Percentiles rank a stretch among this genome's conserved stretches.
phyloP scores from a whole-genome alignment of 176 grass and related monocot genomes.

The Aegilops speltoides region DNA sequence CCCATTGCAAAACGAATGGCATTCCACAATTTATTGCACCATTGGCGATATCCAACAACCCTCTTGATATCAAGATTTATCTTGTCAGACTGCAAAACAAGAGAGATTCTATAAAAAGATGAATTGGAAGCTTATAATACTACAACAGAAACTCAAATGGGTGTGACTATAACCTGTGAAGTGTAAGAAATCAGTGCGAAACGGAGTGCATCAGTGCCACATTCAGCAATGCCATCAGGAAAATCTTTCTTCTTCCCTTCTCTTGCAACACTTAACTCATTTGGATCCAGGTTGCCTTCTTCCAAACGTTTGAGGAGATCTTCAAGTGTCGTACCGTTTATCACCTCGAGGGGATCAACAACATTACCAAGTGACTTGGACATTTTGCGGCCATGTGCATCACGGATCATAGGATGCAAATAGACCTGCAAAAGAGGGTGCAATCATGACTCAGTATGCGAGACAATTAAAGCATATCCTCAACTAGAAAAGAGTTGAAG shows the following conservation, averaged over 20 bases:
- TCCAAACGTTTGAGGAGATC: conserved; percentile 73
- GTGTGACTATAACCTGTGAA: conserved; percentile 56
- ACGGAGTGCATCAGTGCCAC: conserved; percentile 82
- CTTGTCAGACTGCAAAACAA: conserved; percentile 60
- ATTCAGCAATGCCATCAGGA: conserved; percentile 85
- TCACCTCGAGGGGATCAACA: conserved; percentile 84
- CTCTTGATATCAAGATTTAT: conserved; percentile 87
- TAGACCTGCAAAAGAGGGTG: conserved; percentile 56
- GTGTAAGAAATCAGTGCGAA: conserved; percentile 77
- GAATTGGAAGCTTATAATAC: conserved; percentile 19
- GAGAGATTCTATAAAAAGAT: conserved; percentile 3
- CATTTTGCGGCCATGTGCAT: conserved; percentile 88
- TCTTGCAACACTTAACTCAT: conserved; percentile 62
- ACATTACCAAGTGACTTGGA: conserved; percentile 86
- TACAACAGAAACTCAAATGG: conserved; percentile 19
- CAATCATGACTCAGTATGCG: neutral
- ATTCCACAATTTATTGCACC: conserved; percentile 97
- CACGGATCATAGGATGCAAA: conserved; percentile 89
- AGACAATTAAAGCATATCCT: neutral
- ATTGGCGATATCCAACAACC: conserved; percentile 77
- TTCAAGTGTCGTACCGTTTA: conserved; percentile 78
- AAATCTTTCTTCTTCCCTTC: conserved; percentile 74
- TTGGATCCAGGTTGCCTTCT: conserved; percentile 78
- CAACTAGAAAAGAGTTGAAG: neutral
- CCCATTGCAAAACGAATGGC: conserved; percentile 82